Base-by-base conservation (phyloP, 306 rosid species). In the Senna siamea region DNA sequence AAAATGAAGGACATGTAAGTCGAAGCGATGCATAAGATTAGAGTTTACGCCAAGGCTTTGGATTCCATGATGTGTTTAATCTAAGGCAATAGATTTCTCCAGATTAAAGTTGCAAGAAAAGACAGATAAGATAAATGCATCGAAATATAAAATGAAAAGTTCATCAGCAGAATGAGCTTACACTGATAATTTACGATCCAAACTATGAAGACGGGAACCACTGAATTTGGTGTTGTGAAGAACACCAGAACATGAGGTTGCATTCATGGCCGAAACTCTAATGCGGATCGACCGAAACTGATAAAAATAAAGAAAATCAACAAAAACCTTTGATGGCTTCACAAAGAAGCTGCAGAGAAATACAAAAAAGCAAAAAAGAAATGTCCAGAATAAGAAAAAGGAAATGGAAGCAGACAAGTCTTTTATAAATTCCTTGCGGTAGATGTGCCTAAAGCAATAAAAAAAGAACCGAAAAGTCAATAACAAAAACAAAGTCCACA, bases 111-210 rank as follows among this genome's bases (percentile, higher is more conserved):
- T 4, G 43, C 26, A 60, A 52, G 1, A 17, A 20, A 44, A 76
- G 38, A 56, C 23, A 59, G 7, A 26, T 13, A 32, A 59, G 7
- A 26, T 13, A 32, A 40, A 15, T 11, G 40, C 0, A 43, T 4
- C 43, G 51, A 57, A 14, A 22, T 58, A 8, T 46, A 34, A 4
- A 37, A 78, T 7, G 9, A 66, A 34, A 57, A 63, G 23, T 47
- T 9, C 5, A 22, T 59, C 67, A 18, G 0, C 3, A 26, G 23
- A 32, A 44, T 18, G 41, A 37, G 72, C 93, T 85, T 68, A 90
- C 97, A 70, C 14, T 11, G 84, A 73, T 34, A 79, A 15, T 7
- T 60, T 55, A 15, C 28, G 86, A 83, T 76, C 77, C 75, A 66
- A 79, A 71, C 15, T 53, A 73, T 40, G 75, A 20, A 61, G 37